Percentiles rank a stretch among this genome's conserved stretches.
These are phyloP conservation scores for Plasmodium adleri DNA, from an alignment of 169 alveolate genomes.

Conservation along the genomic window DNA sequence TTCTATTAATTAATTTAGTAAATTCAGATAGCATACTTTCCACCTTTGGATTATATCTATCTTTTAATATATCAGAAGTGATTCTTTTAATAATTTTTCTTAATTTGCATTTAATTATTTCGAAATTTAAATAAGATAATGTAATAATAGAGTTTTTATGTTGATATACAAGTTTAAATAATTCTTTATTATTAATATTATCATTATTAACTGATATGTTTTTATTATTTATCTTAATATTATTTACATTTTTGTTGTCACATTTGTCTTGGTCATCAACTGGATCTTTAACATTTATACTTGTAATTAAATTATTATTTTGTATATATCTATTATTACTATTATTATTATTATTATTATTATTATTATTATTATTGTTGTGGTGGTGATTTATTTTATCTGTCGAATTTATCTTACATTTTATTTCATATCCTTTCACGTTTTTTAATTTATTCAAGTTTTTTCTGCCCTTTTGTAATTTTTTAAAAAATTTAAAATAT, in stretches of 20 bases:
- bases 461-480: constrained; percentile 23
- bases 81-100: constrained; percentile 64
- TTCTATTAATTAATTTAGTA: constrained; percentile 22
- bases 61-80: constrained; percentile 59
- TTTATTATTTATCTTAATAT: too few species aligned
- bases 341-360: too few species aligned
- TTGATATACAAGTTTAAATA: not conserved
- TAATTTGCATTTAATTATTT: constrained; percentile 9
- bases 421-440: too few species aligned
- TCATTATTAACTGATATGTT: not conserved
- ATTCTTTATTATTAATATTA: not conserved
- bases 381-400: not conserved
- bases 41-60: constrained; percentile 40
- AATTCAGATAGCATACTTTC: constrained; percentile 20
- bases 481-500: constrained; percentile 25
- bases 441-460: constrained; percentile 6
- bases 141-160: not conserved
- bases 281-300: not conserved
- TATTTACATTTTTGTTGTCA: not conserved
- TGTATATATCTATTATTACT: not conserved
- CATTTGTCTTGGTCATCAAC: not conserved
- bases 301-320: too few species aligned
- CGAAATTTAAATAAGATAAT: constrained; percentile 33
- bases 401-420: not conserved
- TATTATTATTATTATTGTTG: not conserved